Base-by-base conservation (phyloP, 2,329 filamentous ascomycete genomes). In the Sporothrix mexicana region DNA sequence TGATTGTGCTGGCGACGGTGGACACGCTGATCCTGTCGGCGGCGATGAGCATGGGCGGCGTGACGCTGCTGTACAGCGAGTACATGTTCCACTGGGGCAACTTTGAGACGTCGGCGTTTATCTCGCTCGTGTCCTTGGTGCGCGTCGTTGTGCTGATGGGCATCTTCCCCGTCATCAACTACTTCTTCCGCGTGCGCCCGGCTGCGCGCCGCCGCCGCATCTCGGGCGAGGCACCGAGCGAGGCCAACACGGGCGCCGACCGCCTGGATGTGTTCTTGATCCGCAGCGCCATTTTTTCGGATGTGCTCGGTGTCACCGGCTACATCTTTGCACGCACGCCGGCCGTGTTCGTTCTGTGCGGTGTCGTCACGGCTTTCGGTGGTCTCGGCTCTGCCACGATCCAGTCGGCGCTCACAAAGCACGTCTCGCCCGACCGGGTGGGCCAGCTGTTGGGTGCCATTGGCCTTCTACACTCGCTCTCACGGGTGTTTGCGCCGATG, bases 381-480 rank as follows among this genome's bases (percentile, higher is more conserved):
- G 95, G 95, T 0, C 90, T 98, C 62, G 95, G 92, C 0, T 92
- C 91, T 49, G 95, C 96, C 0, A 96, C 93, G 0, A 85, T 97
- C 68, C 94, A 97, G 78, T 91, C 93, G 1, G 88, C 92, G 0
- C 84, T 98, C 69, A 98, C 94, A 23, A 98, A 98, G 80, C 96
- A 98, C 80, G 91, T 98, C 0, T 93, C 95, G 0, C 86, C 90
- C 0, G 92, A 96, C 75, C 88, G 88, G 64, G 91, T 96, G 0
- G 96, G 96, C 0, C 91, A 96, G 80, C 84, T 98, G n/a, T 87
- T 99, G 0, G 96, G 96, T 25, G 95, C 94, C 1, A 92, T 91
- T 17, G 96, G 95, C 0, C 84, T 98, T 74, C 82, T 98, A 73
- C 95, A 98, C 81, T 92, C 94, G 0, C 82, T 97, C 49, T 89